Conservation (phyloP, 1,139 yeast species). For the Suhomyces bolitotheri region DNA sequence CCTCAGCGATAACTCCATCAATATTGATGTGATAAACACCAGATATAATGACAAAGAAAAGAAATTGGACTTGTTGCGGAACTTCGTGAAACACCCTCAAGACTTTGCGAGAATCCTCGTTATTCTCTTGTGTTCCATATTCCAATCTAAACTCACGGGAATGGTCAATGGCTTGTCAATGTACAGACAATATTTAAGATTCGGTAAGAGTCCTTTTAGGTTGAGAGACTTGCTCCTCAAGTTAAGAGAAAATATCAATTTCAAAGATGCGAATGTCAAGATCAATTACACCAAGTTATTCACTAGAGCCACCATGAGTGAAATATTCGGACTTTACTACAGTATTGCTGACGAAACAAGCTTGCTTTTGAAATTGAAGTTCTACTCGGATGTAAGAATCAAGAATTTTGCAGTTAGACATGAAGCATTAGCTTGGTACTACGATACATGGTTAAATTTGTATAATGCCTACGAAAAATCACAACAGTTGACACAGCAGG, state of each 20-base stretch:
- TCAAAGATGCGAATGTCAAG: conserved; percentile 11
- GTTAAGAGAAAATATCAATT: conserved; percentile 16
- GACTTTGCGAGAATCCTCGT: conserved; percentile 40
- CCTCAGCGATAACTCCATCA: conserved; percentile 36
- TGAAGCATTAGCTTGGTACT: conserved; percentile 31
- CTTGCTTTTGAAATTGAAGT: conserved; percentile 24
- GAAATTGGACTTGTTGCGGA: conserved; percentile 35
- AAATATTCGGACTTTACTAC: conserved; percentile 25
- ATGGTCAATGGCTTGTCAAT: conserved; percentile 53
- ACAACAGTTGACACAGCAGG: conserved; percentile 21
- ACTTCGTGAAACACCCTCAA: conserved; percentile 44
- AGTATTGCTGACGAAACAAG: conserved; percentile 24
- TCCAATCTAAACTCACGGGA: conserved; percentile 43
- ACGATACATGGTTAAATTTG: conserved; percentile 27
- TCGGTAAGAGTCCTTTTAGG: conserved; percentile 72
- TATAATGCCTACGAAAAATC: conserved; percentile 24
- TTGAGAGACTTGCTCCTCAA: conserved; percentile 31
- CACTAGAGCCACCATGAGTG: conserved; percentile 20
- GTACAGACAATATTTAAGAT: conserved; percentile 68
- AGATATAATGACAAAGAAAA: conserved; percentile 38
- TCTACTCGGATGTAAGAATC: conserved; percentile 18
- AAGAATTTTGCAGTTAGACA: conserved; percentile 21
- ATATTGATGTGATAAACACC: conserved; percentile 30
- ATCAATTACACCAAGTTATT: conserved; percentile 14
- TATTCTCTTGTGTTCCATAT: conserved; percentile 31